phyloP scores from a whole-genome alignment of 768 basidiomycete species.

The Hebeloma cylindrosporum region DNA sequence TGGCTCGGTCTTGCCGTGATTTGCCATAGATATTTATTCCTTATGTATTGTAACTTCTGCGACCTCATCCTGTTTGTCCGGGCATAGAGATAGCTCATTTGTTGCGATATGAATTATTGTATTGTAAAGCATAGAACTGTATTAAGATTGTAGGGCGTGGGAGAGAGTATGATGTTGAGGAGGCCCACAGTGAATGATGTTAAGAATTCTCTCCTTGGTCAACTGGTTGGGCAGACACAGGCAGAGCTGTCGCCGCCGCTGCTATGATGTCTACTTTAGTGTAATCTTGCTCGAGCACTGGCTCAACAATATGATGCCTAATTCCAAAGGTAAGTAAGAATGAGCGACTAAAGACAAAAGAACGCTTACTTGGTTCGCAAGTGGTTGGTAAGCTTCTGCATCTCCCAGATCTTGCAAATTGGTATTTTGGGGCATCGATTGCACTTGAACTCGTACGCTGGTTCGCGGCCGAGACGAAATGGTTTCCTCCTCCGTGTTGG shows the following conservation, averaged over 20 bases:
- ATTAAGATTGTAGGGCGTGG: too few relatives aligned
- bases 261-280: conserved; percentile 15
- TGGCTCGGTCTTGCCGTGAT: conserved; percentile 5
- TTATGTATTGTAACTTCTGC: neutral
- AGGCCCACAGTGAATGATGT: too few relatives aligned
- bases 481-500: conserved; percentile 14
- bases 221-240: neutral
- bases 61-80: too few relatives aligned
- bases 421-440: conserved; percentile 18
- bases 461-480: conserved; percentile 20
- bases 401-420: conserved; percentile 22
- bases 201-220: too few relatives aligned
- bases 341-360: neutral
- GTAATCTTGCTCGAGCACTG: conserved; percentile 20
- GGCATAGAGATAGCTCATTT: too few relatives aligned
- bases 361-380: conserved; percentile 17
- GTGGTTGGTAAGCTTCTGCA: conserved; percentile 17
- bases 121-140: neutral
- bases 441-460: conserved; percentile 20
- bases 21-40: conserved; percentile 2
- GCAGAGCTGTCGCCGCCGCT: neutral
- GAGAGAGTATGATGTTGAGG: too few relatives aligned
- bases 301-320: conserved; percentile 18
- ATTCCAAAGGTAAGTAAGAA: neutral
- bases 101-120: too few relatives aligned